phyloP scores from a whole-genome alignment of 192 early-diverging fungal species.

The Cladochytrium replicatum region DNA sequence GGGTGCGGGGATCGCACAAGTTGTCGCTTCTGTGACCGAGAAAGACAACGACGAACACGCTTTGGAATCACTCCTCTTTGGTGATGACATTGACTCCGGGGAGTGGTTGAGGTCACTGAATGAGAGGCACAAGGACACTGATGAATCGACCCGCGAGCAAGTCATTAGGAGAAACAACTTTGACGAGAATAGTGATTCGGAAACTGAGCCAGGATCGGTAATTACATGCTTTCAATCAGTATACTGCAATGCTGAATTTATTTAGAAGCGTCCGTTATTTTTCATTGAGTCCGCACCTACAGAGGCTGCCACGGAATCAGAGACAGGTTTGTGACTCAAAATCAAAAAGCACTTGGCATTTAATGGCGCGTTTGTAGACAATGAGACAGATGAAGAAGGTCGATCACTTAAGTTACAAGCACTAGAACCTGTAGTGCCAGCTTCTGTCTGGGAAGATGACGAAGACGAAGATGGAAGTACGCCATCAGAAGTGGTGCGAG shows the following conservation, averaged over 20 bases:
- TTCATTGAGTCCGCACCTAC: slow-evolving; percentile 17
- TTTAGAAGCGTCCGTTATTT: slow-evolving; percentile 9
- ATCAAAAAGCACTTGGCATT: background rate
- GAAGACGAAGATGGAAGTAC: slow-evolving; percentile 62
- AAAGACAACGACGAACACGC: slow-evolving; percentile 62
- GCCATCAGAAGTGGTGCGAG: too few species aligned
- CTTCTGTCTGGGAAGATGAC: slow-evolving; percentile 70
- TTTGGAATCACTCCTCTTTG: slow-evolving; percentile 70
- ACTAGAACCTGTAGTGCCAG: slow-evolving; percentile 2
- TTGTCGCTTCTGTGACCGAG: too few species aligned
- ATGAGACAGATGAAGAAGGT: slow-evolving; percentile 16
- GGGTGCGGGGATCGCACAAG: too few species aligned
- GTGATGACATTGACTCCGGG: slow-evolving; percentile 30
- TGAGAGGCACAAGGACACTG: background rate
- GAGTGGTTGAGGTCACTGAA: background rate
- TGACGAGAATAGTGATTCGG: slow-evolving; percentile 5
- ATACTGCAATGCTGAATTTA: slow-evolving; percentile 4
- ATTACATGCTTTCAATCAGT: background rate
- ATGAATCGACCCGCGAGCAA: background rate
- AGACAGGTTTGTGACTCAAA: slow-evolving; percentile 6
- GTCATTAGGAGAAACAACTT: background rate
- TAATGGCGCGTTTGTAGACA: background rate
- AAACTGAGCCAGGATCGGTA: slow-evolving; percentile 4
- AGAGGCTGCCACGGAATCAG: slow-evolving; percentile 5
- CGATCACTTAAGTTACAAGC: slow-evolving; percentile 4